These are phyloP conservation scores for Globisporangium solare DNA, from an alignment of 352 stramenopile genomes.

Conservation along the genomic window DNA sequence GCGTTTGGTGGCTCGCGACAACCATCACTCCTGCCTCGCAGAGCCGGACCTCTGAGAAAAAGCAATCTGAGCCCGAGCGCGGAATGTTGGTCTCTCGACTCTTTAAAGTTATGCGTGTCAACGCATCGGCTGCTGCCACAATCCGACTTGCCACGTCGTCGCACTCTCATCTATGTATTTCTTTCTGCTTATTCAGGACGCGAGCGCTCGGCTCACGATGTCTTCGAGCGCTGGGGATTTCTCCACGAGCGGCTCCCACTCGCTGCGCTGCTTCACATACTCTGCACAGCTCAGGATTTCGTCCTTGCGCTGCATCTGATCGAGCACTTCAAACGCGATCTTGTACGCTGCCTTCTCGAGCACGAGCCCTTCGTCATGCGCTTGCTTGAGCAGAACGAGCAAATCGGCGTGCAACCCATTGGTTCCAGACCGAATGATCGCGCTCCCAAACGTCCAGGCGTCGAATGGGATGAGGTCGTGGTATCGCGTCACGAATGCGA, in stretches of 20 bases:
- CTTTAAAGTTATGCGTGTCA: no score
- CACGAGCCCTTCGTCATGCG: slow-evolving; percentile 22
- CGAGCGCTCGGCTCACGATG: slow-evolving; percentile 14
- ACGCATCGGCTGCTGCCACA: no score
- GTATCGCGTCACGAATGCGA: slow-evolving; percentile 51
- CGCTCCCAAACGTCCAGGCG: slow-evolving; percentile 43
- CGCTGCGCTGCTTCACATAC: slow-evolving; percentile 23
- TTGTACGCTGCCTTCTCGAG: slow-evolving; percentile 48
- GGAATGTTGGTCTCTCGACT: no score
- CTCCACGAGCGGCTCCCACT: slow-evolving; percentile 26
- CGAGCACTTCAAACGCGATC: slow-evolving; percentile 37
- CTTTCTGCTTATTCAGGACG: no score
- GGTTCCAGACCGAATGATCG: slow-evolving; percentile 50
- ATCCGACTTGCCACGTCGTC: no score
- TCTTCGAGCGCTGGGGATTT: slow-evolving; percentile 31
- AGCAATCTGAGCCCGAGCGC: no score
- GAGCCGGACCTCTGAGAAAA: no score
- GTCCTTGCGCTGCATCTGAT: slow-evolving; percentile 18
- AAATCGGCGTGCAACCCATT: slow-evolving; percentile 36
- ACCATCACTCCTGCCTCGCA: no score
- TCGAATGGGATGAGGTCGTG: slow-evolving; percentile 38
- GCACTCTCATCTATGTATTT: no score
- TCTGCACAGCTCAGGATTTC: slow-evolving; percentile 27
- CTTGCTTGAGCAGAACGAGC: slow-evolving; percentile 37
- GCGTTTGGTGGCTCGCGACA: no score